Conservation (phyloP, 257 asterid species). For the Capsicum pubescens region DNA sequence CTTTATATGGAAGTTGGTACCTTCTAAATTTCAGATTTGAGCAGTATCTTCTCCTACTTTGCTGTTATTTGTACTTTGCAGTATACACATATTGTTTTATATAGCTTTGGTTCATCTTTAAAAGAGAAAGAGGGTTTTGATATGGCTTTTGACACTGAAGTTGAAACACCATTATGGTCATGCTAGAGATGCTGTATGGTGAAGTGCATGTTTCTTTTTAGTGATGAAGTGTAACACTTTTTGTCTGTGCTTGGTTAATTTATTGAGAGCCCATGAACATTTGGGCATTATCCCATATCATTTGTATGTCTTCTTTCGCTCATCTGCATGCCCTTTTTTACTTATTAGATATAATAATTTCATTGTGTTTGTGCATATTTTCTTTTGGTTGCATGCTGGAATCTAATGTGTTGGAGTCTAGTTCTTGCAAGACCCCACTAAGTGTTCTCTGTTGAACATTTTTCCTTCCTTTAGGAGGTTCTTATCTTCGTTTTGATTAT, state of each 20-base stretch:
- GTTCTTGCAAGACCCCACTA: conserved; percentile 15
- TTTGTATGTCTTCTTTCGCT: not conserved
- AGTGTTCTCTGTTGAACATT: not conserved
- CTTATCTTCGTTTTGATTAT: not conserved
- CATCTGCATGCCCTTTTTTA: not conserved
- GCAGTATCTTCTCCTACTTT: conserved; percentile 1
- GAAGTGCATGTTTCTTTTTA: not conserved
- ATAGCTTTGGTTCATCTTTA: not conserved
- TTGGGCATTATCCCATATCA: not conserved
- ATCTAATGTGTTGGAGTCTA: not conserved
- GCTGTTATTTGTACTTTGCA: not conserved
- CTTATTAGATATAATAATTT: not conserved
- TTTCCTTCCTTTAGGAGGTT: conserved; percentile 8
- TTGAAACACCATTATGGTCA: not conserved
- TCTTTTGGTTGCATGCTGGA: not conserved
- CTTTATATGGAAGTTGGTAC: conserved; percentile 91
- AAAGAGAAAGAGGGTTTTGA: not conserved
- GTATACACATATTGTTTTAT: not conserved
- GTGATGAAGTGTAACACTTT: not conserved
- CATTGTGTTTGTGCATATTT: not conserved
- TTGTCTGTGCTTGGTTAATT: not conserved
- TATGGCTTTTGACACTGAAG: conserved; percentile 14
- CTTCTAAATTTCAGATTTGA: conserved; percentile 22
- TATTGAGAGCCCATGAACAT: not conserved
- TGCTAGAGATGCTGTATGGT: not conserved